Conservation (phyloP, 1,284 basidiomycete species). For the Leucoagaricus sp. region DNA sequence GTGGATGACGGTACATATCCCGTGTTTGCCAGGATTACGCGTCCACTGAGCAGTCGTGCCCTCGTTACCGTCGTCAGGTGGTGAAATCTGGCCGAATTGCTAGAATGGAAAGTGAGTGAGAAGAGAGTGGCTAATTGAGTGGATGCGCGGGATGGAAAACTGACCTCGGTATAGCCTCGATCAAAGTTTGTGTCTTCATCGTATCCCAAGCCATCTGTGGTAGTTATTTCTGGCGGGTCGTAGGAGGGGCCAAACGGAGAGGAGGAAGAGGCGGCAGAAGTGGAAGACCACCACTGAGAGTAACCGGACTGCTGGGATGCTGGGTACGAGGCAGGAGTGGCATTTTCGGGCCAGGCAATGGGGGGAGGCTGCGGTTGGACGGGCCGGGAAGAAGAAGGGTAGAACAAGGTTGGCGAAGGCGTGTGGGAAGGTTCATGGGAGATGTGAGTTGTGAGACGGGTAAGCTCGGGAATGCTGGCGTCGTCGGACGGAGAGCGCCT, state of each 20-base stretch:
- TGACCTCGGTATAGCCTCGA: constrained; percentile 25
- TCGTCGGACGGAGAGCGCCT: constrained; percentile 59
- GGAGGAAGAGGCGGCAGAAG: constrained; percentile 3
- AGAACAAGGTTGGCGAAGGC: constrained; percentile 16
- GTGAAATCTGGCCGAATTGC: constrained; percentile 5
- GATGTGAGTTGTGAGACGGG: constrained; percentile 14
- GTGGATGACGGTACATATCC: constrained; percentile 9
- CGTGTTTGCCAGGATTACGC: constrained; percentile 9
- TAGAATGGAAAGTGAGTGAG: not conserved
- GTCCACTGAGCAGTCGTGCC: constrained; percentile 3
- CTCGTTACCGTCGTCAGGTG: constrained; percentile 10
- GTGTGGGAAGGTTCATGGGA: constrained; percentile 21
- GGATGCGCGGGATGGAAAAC: constrained; percentile 7
- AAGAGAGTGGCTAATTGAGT: not conserved
- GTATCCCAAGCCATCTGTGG: constrained; percentile 25
- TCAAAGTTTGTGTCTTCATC: constrained; percentile 22
- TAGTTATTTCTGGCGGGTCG: constrained; percentile 13
- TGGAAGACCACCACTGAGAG: constrained; percentile 11
- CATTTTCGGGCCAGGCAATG: constrained; percentile 4
- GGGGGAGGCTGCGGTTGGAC: not conserved
- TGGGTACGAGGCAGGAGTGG: constrained; percentile 5
- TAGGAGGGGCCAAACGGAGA: constrained; percentile 16
- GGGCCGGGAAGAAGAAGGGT: constrained; percentile 14
- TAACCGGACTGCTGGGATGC: constrained; percentile 6
- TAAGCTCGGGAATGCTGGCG: constrained; percentile 27